Evolutionary conservation across 768 basidiomycete species (phyloP).

Genomic region (Macrolepiota dolichaula): DNA sequence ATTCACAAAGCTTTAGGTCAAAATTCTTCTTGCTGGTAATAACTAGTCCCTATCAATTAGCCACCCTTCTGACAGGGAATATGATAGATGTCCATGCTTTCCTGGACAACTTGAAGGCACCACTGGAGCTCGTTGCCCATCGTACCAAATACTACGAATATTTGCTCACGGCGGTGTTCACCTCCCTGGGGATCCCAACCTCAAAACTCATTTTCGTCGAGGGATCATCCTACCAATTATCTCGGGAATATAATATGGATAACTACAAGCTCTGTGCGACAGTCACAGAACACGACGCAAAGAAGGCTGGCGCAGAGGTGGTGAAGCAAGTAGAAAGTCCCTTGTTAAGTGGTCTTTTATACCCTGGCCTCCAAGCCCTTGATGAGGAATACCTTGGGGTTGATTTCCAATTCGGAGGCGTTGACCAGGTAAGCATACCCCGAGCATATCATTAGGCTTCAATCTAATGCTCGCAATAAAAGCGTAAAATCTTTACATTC

Average conservation of each 20-base stretch:
- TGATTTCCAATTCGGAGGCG: conserved; percentile 97
- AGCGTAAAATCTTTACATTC: conserved; percentile 99
- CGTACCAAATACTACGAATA: conserved; percentile 89
- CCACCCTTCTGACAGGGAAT: not conserved
- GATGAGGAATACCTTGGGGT: conserved; percentile 96
- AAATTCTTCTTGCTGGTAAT: conserved; percentile 75
- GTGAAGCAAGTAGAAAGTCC: conserved; percentile 97
- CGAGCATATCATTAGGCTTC: not conserved
- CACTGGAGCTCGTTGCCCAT: conserved; percentile 84
- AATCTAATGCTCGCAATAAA: not conserved
- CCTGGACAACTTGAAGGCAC: conserved; percentile 96
- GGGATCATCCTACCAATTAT: conserved; percentile 92
- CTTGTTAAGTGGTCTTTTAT: conserved; percentile 85
- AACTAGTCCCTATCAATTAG: not conserved
- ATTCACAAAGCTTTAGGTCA: conserved; percentile 44
- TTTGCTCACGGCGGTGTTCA: conserved; percentile 79
- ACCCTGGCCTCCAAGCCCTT: conserved; percentile 94
- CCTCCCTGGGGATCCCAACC: conserved; percentile 86
- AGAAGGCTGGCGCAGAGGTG: conserved; percentile 97
- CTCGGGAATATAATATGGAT: conserved; percentile 89
- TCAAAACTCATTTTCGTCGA: conserved; percentile 79
- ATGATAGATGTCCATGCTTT: conserved; percentile 88
- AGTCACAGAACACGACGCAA: conserved; percentile 94
- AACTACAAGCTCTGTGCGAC: conserved; percentile 90
- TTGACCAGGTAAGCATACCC: conserved; percentile 74